Percentiles rank a stretch among this genome's conserved stretches.
Conservation (phyloP, 2,329 filamentous ascomycete genomes). For the Neonectria neomacrospora region DNA sequence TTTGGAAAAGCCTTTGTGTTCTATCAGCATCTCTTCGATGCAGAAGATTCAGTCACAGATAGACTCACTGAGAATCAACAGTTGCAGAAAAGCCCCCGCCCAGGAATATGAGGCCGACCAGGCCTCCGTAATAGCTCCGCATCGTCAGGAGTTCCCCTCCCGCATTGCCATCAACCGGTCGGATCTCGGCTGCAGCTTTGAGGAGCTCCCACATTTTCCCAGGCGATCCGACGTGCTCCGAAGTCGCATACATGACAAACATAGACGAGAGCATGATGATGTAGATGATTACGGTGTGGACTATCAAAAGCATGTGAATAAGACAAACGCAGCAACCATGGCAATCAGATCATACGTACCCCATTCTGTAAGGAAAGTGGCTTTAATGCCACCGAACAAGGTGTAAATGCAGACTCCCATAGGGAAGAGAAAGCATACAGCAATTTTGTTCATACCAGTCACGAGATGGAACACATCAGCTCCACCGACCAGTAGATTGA, state of each 20-base stretch:
- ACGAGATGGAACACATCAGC: no score
- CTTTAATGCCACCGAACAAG: neutral
- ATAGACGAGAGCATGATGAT: neutral
- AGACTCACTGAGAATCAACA: neutral
- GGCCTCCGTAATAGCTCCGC: neutral
- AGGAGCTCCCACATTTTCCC: neutral
- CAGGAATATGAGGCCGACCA: neutral
- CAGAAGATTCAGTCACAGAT: no score
- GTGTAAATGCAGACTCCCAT: neutral
- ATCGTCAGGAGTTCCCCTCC: neutral
- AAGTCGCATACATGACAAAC: constrained; percentile 1
- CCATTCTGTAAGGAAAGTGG: neutral
- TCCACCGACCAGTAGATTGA: no score
- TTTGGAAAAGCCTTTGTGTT: no score
- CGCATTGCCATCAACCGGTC: neutral
- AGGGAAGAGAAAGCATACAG: neutral
- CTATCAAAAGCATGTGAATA: neutral
- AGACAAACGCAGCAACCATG: no score
- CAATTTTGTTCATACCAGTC: no score
- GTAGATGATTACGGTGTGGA: neutral
- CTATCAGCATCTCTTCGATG: no score
- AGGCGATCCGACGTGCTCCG: neutral
- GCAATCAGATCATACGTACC: neutral
- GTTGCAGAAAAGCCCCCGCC: neutral
- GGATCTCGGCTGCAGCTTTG: neutral